phyloP scores from a whole-genome alignment of 2,329 filamentous ascomycete species.

The Botryotinia narcissicola region DNA sequence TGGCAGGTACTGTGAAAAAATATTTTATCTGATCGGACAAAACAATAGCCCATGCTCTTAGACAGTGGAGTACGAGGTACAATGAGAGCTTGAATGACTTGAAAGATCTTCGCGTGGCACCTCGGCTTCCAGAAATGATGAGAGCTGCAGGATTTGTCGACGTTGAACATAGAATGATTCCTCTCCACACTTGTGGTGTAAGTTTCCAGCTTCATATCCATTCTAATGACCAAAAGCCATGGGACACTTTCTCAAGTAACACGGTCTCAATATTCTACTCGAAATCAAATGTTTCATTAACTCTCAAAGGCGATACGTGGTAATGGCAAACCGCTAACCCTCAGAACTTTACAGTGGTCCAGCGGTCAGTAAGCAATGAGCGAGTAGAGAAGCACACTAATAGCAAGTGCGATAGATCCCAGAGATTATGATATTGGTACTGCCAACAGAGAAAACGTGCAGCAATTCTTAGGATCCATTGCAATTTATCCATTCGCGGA shows the following conservation, averaged over 20 bases:
- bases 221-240: background rate
- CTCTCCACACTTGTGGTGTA: constrained; percentile 60
- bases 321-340: background rate
- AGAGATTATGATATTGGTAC: constrained; percentile 53
- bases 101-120: constrained; percentile 65
- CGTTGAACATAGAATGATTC: constrained; percentile 63
- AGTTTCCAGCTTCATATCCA: background rate
- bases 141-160: constrained; percentile 60
- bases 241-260: background rate
- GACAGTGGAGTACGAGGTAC: constrained; percentile 65
- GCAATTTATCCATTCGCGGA: constrained; percentile 55
- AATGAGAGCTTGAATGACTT: constrained; percentile 58
- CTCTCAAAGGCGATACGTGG: background rate
- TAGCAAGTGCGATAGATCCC: constrained; percentile 42
- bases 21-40: background rate
- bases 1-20: background rate
- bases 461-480: constrained; percentile 52
- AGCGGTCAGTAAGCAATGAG: constrained; percentile 50
- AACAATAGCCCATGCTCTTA: constrained; percentile 55
- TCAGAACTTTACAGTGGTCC: constrained; percentile 49
- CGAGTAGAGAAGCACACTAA: background rate
- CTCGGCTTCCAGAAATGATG: constrained; percentile 48
- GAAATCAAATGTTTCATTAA: background rate
- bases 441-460: constrained; percentile 54
- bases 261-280: background rate